Conservation (phyloP, 441 rosid genomes). For the Populus hybrid region DNA sequence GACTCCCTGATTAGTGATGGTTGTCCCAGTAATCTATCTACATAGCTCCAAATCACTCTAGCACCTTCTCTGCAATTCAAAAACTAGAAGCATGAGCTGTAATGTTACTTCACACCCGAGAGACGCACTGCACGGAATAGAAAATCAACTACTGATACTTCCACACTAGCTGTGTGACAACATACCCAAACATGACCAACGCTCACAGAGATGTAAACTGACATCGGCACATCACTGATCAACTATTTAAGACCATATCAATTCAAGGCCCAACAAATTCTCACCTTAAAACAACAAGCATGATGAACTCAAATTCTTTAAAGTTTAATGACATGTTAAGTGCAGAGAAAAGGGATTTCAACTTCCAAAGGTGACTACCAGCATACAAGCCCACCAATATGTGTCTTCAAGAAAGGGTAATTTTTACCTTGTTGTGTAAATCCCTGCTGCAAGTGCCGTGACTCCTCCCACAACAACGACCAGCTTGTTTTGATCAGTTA, state of each 20-base stretch:
- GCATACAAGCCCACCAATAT: neutral
- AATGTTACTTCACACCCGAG: neutral
- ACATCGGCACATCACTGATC: neutral
- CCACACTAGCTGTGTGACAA: neutral
- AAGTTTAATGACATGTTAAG: neutral
- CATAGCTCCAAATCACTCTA: conserved; percentile 91
- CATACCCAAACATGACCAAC: too few species aligned
- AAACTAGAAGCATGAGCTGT: conserved; percentile 2
- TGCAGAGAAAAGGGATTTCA: neutral
- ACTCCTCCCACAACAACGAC: conserved; percentile 91
- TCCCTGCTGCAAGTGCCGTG: conserved; percentile 95
- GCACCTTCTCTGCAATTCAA: conserved; percentile 83
- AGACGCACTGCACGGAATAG: neutral
- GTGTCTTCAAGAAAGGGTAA: neutral
- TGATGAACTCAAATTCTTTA: neutral
- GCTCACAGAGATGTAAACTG: too few species aligned
- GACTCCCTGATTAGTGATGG: conserved; percentile 96
- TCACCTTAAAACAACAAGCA: neutral
- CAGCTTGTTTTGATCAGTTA: conserved; percentile 92
- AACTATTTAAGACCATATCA: neutral
- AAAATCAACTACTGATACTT: neutral
- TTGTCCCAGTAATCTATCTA: conserved; percentile 93
- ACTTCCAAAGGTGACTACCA: neutral
- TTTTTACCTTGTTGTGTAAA: conserved; percentile 86
- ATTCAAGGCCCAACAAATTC: neutral